Evolutionary conservation across 768 basidiomycete species (phyloP), one percentile per base, ranked within the genome.

Genomic region (Phaffia australis): DNA sequence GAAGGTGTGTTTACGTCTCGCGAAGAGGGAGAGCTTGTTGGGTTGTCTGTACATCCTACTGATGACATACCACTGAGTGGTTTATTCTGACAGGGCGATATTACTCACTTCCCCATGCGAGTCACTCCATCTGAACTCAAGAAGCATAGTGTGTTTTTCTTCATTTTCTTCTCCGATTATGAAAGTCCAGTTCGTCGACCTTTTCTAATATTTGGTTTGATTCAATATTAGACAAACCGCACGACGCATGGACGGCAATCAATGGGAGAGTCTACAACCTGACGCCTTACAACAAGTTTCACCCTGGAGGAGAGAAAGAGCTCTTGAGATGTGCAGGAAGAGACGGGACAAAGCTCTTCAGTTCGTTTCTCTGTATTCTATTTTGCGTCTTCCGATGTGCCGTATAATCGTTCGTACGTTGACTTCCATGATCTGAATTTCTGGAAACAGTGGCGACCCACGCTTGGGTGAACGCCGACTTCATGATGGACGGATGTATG

Each of bases 261-360:
- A 83, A 86, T 71, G 92, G 90, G 63, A 92, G 88, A 74, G 92
- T 99, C 21, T 99, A 99, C 78, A 97, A 97, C 74, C 88, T 99
- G 60, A 92, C 91, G 2, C 83, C 88, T 0, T 99, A 95, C 77
- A 77, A 95, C 7, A 79, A 85, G 2, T 99, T 85, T 72, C 94
- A 98, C 76, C 94, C 94, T 0, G 94, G 94, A 7, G 94, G 94
- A 18, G 91, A 87, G 79, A 86, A 85, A 70, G 90, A 98, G 74
- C 79, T 99, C 54, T 87, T 99, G 89, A 83, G 94, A 23, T 87
- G 87, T 25, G 95, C 93, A 11, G 95, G 95, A 0, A 81, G 91
- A 64, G 95, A 99, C 73, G 95, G 94, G 16, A 91, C 92, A 0
- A 87, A 89, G 73, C 80, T 99, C 15, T 98, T 99, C 72, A 86